A percentile compares a stretch with the other conserved stretches of the same genome.
Evolutionary conservation across 176 grass and related monocot species (phyloP).

Genomic region (Pontederia crassipes): DNA sequence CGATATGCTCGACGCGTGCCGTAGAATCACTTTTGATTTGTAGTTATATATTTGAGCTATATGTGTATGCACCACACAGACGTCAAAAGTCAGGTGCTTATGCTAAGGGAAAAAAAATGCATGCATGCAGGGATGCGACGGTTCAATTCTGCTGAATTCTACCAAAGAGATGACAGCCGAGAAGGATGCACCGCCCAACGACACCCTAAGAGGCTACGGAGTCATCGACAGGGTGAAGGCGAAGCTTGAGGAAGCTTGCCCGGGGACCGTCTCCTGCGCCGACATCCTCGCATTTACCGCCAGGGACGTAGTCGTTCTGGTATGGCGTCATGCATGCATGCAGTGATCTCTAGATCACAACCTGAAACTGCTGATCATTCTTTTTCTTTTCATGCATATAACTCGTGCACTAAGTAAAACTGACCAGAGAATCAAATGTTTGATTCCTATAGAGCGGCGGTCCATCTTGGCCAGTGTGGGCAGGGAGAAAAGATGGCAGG

Average conservation of each 20-base stretch:
- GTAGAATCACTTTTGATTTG: neutral
- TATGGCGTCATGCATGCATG: constrained; percentile 10
- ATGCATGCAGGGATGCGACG: constrained; percentile 60
- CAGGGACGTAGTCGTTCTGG: constrained; percentile 64
- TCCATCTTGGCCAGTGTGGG: constrained; percentile 47
- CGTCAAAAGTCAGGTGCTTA: neutral
- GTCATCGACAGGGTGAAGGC: constrained; percentile 65
- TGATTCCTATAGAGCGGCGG: constrained; percentile 47
- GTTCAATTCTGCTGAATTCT: constrained; percentile 58
- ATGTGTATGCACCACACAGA: neutral
- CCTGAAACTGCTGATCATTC: neutral
- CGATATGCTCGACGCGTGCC: neutral
- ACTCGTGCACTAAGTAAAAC: neutral
- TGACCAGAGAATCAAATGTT: neutral
- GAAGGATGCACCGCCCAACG: constrained; percentile 58
- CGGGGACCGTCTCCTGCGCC: constrained; percentile 68
- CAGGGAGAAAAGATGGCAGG: constrained; percentile 57
- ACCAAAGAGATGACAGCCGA: constrained; percentile 29
- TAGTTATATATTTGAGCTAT: neutral
- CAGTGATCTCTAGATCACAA: neutral
- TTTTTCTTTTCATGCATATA: neutral
- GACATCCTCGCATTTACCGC: constrained; percentile 63
- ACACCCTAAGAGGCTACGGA: constrained; percentile 52
- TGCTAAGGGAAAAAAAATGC: neutral
- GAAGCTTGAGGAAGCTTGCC: constrained; percentile 54